Percentiles rank a stretch among this genome's conserved stretches.
These are phyloP conservation scores for Alternaria solani DNA, from an alignment of 2,329 filamentous ascomycete genomes.

Conservation along the genomic window DNA sequence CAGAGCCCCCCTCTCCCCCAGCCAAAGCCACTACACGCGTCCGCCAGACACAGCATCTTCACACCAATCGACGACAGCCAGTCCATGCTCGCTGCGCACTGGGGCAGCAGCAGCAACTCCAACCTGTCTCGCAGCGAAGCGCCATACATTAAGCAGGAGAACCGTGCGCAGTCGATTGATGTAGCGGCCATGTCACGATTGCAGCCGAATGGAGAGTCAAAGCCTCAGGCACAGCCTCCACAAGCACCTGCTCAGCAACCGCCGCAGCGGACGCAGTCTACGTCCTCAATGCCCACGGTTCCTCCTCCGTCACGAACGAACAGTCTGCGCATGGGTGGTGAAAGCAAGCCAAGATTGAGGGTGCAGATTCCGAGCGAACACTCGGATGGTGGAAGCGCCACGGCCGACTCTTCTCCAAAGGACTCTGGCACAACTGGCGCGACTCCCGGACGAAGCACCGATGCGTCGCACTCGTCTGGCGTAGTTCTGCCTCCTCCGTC, in stretches of 20 bases:
- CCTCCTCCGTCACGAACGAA: conserved; percentile 75
- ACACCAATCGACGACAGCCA: conserved; percentile 94
- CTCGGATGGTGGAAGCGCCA: conserved; percentile 79
- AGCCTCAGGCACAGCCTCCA: conserved; percentile 52
- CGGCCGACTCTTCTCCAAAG: conserved; percentile 72
- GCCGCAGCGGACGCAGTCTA: conserved; percentile 62
- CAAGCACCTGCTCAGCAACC: conserved; percentile 41
- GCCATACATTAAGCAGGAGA: conserved; percentile 53
- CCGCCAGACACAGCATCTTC: conserved; percentile 90
- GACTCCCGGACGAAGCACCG: conserved; percentile 64
- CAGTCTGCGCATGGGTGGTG: conserved; percentile 72
- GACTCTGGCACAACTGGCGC: conserved; percentile 66
- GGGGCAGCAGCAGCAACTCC: conserved; percentile 58
- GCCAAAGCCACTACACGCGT: conserved; percentile 68
- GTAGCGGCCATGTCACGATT: conserved; percentile 61
- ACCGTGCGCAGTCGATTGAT: conserved; percentile 72
- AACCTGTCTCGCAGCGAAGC: conserved; percentile 56
- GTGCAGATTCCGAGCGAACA: conserved; percentile 95
- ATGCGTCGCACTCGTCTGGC: conserved; percentile 68
- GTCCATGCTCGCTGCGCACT: conserved; percentile 86
- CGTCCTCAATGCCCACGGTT: conserved; percentile 73
- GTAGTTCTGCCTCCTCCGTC: conserved; percentile 93
- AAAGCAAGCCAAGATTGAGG: conserved; percentile 81
- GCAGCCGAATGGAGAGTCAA: conserved; percentile 45
- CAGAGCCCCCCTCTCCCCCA: conserved; percentile 64